phyloP scores from a whole-genome alignment of 2,329 filamentous ascomycete species.

The Gyromitra esculenta region DNA sequence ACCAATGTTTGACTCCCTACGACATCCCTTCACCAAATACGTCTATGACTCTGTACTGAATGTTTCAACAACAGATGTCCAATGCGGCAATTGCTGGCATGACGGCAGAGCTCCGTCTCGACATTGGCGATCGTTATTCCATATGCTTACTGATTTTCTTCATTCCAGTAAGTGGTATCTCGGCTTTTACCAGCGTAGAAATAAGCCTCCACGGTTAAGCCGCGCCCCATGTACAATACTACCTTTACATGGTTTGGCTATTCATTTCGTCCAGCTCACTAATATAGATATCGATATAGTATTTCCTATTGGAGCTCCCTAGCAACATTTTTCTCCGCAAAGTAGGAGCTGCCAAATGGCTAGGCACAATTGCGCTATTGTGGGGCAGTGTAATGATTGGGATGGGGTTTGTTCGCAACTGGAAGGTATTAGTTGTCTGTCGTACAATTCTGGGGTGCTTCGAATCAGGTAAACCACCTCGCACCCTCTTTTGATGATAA shows the following conservation, averaged over 20 bases:
- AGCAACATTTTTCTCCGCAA: constrained; percentile 75
- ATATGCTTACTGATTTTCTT: constrained; percentile 79
- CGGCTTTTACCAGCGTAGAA: too few relatives aligned
- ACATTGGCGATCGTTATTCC: constrained; percentile 60
- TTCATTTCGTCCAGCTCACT: too few relatives aligned
- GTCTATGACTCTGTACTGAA: not conserved
- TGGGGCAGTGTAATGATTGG: constrained; percentile 73
- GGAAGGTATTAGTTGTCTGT: constrained; percentile 66
- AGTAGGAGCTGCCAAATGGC: constrained; percentile 70
- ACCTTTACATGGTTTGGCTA: too few relatives aligned
- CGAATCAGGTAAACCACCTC: constrained; percentile 63
- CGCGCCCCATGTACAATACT: not conserved
- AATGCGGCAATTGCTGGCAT: constrained; percentile 54
- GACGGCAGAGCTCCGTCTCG: constrained; percentile 55
- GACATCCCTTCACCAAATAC: not conserved
- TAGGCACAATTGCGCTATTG: constrained; percentile 65
- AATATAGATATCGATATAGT: constrained; percentile 59
- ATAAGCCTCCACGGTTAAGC: not conserved
- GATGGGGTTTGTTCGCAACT: constrained; percentile 71
- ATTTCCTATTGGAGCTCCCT: constrained; percentile 76
- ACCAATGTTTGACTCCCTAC: constrained; percentile 38
- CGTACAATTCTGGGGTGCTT: constrained; percentile 71
- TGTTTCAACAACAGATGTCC: constrained; percentile 38
- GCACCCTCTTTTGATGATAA: not conserved
- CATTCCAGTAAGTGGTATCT: constrained; percentile 63